Base-by-base conservation (phyloP, 2,329 filamentous ascomycete species). In the Pleoardoris graminearum region DNA sequence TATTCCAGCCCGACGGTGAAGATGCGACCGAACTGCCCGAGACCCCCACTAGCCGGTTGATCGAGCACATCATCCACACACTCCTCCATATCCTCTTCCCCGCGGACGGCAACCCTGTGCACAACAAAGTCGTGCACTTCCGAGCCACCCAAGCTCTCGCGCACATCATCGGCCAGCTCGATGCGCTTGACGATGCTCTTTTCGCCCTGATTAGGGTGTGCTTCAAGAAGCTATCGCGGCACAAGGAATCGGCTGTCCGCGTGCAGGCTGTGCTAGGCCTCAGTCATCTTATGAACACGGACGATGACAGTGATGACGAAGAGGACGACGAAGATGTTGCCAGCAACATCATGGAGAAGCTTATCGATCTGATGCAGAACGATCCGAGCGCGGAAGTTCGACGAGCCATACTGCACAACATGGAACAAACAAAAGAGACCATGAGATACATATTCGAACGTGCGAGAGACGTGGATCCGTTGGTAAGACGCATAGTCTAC, bases 341-440 rank as follows among this genome's bases (percentile, higher is more conserved):
- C 10, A 85, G 83, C 7, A 88, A 89, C 7, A 80, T 97, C 33
- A 77, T 96, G 21, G 86, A 89, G 53, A 95, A 91, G 73, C 83
- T 97, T 4, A 79, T 97, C 8, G 89, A 95, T 63, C 87, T 95
- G 25, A 81, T 97, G 61, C 91, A 96, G 70, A 94, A 97, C 62
- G 94, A 99, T 65, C 89, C 93, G 0, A 95, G 91, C 62, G 91
- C 93, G 2, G 94, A 99, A 66, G 94, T 99, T 30, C 84, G 94
- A 60, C 85, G 92, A 56, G 91, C 91, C 7, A 81, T 99, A 10
- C 82, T 99, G 2, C 82, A 94, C 37, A 97, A 97, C 65, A 80
- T 99, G n/a, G 91, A 92, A 0, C 87, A 96, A 42, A 83, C 90
- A 10, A 88, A 90, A 3, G 83, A 83, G 23, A 96, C 92, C 0